These are phyloP conservation scores for Ophiostoma australiae DNA, from an alignment of 2,329 filamentous ascomycete species.

Conservation along the genomic window DNA sequence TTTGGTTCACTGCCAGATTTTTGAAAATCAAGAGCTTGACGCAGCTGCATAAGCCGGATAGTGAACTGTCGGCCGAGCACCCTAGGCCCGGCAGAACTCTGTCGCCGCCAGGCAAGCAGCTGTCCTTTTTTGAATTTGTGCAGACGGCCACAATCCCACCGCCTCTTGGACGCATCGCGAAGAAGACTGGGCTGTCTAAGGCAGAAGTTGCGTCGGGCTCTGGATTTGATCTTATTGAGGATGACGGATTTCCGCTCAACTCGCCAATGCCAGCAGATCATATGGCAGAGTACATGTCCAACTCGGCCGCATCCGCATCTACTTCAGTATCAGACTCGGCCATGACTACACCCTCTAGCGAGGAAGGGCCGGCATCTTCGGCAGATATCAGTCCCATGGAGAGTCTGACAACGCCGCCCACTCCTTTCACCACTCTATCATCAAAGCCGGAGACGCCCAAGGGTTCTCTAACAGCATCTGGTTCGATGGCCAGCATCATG, in stretches of 20 bases:
- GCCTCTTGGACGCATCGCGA: constrained; percentile 16
- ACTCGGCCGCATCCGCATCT: background rate
- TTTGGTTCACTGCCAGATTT: constrained; percentile 72
- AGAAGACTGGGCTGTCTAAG: constrained; percentile 16
- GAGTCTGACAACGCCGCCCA: background rate
- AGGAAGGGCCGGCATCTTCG: background rate
- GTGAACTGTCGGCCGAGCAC: background rate
- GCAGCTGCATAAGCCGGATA: constrained; percentile 27
- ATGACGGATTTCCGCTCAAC: background rate
- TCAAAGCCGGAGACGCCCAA: background rate
- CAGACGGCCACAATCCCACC: constrained; percentile 11
- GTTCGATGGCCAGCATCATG: constrained; percentile 83
- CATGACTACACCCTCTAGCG: background rate
- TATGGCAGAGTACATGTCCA: background rate
- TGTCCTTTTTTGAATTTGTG: constrained; percentile 19
- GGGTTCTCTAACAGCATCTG: background rate
- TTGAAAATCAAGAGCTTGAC: constrained; percentile 35
- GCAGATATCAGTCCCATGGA: background rate
- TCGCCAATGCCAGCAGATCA: background rate
- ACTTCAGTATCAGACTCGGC: background rate
- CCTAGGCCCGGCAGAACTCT: background rate
- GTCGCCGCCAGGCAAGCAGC: constrained; percentile 12
- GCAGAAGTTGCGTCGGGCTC: constrained; percentile 21
- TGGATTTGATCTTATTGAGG: constrained; percentile 19
- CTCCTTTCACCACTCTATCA: background rate